phyloP scores from a whole-genome alignment of 768 basidiomycete genomes.

The Trametes coccinea region DNA sequence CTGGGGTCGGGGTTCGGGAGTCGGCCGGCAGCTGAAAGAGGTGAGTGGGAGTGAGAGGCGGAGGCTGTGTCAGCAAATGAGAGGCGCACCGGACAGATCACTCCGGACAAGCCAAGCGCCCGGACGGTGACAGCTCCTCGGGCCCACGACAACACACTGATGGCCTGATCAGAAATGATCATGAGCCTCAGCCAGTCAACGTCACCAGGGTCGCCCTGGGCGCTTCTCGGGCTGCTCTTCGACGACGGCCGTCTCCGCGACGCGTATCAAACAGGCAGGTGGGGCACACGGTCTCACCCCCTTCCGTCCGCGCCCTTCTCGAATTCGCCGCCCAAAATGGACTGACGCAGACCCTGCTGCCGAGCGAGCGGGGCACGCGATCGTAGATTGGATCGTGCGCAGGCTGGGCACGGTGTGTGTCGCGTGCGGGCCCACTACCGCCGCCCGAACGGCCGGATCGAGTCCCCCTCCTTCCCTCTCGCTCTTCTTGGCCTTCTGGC shows the following conservation, averaged over 20 bases:
- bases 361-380: slow-evolving; percentile 20
- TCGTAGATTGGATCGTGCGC: slow-evolving; percentile 22
- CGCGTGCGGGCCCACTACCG: slow-evolving; percentile 1
- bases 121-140: background rate
- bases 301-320: background rate
- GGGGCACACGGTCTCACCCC: slow-evolving; percentile 8
- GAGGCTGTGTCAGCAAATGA: slow-evolving; percentile 12
- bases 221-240: background rate
- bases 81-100: slow-evolving; percentile 2
- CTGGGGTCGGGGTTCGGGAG: slow-evolving; percentile 5
- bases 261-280: slow-evolving; percentile 13
- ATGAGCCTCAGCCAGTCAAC: background rate
- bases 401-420: background rate
- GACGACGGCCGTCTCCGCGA: slow-evolving; percentile 16
- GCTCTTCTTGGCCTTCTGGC: background rate
- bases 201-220: slow-evolving; percentile 10
- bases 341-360: slow-evolving; percentile 9
- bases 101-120: background rate
- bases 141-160: background rate
- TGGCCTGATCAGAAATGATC: background rate
- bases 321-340: slow-evolving; percentile 13
- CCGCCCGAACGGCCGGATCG: slow-evolving; percentile 6
- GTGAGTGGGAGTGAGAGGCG: background rate
- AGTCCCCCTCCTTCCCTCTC: background rate
- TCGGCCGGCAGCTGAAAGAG: slow-evolving; percentile 2